Evolutionary conservation across 257 asterid species (phyloP), one percentile per base, ranked within the genome.

Genomic region (Solanum pennellii): DNA sequence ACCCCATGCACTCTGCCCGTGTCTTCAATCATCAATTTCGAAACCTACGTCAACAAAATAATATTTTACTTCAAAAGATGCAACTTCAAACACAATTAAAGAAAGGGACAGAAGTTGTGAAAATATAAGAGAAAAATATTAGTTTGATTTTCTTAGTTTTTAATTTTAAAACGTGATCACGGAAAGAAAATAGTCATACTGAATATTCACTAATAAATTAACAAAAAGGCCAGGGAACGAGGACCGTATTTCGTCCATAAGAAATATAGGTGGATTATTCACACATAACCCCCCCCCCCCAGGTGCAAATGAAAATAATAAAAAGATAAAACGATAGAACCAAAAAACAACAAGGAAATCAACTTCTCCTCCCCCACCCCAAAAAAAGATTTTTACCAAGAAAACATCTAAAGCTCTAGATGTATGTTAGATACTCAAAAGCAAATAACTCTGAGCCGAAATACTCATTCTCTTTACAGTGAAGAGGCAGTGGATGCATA

Each of bases 1-100:
- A 97, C 99, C 93, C 99, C 99, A 6, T 94, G 87, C 45, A 90
- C 95, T 90, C 91, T 90, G 91, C 96, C 95, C 20, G 96, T 90
- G 87, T 91, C 92, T 45, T 90, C 94, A 39, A 94, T 88, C 89
- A 90, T 89, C 91, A 97, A 86, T 85, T 93, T 89, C 56, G 98
- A 93, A 44, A 95, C 98, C 99, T 97, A 87, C 65, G 76, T 83
- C 62, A 6, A 71, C 87, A 86, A 31, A 88, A 87, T 5, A 27
- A 16, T 14, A 1, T 14, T 77, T 18, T n/a, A 20, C 83, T 77
- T 77, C 60, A n/a, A 42, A 62, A 52, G 62, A 80, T 15, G 49
- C 87, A 79, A 86, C 49, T 80, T 23, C 80, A 59, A 74, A 31
- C 18, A 82, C 23, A 88, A 27, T 41, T 35, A 89, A 75, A 47